phyloP scores from a whole-genome alignment of 176 grass and related monocot species.

The Eragrostis curvula region DNA sequence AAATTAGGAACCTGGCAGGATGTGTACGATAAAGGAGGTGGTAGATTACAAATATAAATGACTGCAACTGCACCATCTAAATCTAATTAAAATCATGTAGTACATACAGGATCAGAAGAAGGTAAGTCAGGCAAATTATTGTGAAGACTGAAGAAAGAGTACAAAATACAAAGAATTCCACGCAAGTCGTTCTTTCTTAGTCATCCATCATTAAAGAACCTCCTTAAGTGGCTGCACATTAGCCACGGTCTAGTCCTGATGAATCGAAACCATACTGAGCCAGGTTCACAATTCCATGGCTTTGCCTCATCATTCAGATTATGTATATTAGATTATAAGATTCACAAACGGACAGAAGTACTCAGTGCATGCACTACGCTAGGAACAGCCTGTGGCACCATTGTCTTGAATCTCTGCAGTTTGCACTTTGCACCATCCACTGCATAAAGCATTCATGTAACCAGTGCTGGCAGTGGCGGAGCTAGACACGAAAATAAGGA shows the following conservation, averaged over 20 bases:
- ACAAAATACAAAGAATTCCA: background rate
- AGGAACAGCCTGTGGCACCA: background rate
- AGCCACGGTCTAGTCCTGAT: background rate
- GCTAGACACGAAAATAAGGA: too few species aligned
- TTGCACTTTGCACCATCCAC: background rate
- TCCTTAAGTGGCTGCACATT: background rate
- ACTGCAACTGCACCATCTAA: background rate
- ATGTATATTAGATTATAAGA: background rate
- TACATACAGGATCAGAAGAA: slow-evolving; percentile 5
- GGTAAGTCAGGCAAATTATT: background rate
- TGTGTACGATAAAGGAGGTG: background rate
- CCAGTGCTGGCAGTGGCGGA: background rate
- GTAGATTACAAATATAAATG: slow-evolving; percentile 1
- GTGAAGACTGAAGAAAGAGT: background rate
- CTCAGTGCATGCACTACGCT: background rate
- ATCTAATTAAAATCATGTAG: background rate
- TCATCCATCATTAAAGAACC: background rate
- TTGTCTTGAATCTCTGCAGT: background rate
- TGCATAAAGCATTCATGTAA: background rate
- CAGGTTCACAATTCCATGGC: background rate
- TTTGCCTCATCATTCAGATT: background rate
- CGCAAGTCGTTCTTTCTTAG: background rate
- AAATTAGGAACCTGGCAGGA: background rate
- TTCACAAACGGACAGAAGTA: background rate
- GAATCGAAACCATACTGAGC: background rate